A percentile compares a stretch with the other conserved stretches of the same genome.
Evolutionary conservation across 768 basidiomycete genomes (phyloP).

Genomic region (Pisolithus sp.): DNA sequence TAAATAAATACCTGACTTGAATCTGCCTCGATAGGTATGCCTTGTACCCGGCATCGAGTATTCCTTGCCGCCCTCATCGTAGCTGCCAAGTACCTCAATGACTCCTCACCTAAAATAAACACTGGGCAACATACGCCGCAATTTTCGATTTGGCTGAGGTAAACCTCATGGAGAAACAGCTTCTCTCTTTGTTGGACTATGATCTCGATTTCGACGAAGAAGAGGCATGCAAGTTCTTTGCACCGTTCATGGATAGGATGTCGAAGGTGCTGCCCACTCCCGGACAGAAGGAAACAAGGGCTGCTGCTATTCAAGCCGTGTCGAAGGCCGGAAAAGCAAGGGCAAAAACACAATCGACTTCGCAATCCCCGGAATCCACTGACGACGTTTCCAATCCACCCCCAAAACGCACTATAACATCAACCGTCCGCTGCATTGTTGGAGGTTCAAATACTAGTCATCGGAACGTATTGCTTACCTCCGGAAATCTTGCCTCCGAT

Average conservation of each 20-base stretch:
- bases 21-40: constrained; percentile 44
- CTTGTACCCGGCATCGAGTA: constrained; percentile 90
- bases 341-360: constrained; percentile 34
- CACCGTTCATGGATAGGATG: constrained; percentile 49
- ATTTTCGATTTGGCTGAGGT: constrained; percentile 76
- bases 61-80: constrained; percentile 96
- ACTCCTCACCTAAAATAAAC: constrained; percentile 92
- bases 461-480: constrained; percentile 25
- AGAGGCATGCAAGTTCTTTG: constrained; percentile 68
- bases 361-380: constrained; percentile 34
- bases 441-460: constrained; percentile 46
- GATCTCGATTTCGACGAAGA: constrained; percentile 85
- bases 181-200: constrained; percentile 87
- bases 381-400: constrained; percentile 28
- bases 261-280: constrained; percentile 17
- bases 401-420: constrained; percentile 32
- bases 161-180: constrained; percentile 96
- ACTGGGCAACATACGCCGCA: constrained; percentile 79
- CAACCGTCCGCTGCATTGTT: constrained; percentile 54
- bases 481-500: constrained; percentile 13
- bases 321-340: constrained; percentile 48
- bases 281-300: constrained; percentile 38
- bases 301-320: constrained; percentile 49
- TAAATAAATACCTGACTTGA: constrained; percentile 7
- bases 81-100: constrained; percentile 95